phyloP scores from a whole-genome alignment of 495 filamentous ascomycete genomes.

The Penicillium silybi region DNA sequence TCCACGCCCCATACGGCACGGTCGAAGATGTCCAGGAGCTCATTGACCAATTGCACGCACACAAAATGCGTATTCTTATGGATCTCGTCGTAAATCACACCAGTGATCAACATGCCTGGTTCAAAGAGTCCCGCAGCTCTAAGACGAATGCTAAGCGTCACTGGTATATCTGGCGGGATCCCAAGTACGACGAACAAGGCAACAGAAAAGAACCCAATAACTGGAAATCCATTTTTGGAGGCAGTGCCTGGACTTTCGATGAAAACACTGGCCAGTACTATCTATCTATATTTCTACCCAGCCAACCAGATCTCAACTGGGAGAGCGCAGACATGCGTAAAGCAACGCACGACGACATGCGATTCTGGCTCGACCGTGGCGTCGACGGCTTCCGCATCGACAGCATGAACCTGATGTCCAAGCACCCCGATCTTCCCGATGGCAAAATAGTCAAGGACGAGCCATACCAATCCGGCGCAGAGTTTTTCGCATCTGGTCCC shows the following conservation, averaged over 20 bases:
- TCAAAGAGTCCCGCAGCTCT: slow-evolving; percentile 52
- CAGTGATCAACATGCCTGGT: slow-evolving; percentile 57
- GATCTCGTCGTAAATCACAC: slow-evolving; percentile 52
- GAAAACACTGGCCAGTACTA: slow-evolving; percentile 40
- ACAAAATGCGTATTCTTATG: slow-evolving; percentile 58
- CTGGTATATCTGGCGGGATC: slow-evolving; percentile 60
- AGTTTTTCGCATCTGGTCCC: slow-evolving; percentile 46
- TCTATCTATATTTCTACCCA: slow-evolving; percentile 38
- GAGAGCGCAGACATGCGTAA: slow-evolving; percentile 35
- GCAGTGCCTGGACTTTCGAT: slow-evolving; percentile 42
- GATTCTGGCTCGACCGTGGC: slow-evolving; percentile 46
- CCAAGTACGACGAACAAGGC: slow-evolving; percentile 44
- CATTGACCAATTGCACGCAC: slow-evolving; percentile 36
- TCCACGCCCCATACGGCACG: slow-evolving; percentile 51
- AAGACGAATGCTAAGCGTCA: slow-evolving; percentile 51
- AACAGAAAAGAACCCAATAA: slow-evolving; percentile 55
- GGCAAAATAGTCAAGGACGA: slow-evolving; percentile 12
- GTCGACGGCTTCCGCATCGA: slow-evolving; percentile 47
- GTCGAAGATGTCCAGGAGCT: slow-evolving; percentile 55
- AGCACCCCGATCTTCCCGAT: slow-evolving; percentile 36
- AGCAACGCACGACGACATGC: slow-evolving; percentile 39
- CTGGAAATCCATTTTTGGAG: slow-evolving; percentile 47
- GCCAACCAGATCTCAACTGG: slow-evolving; percentile 48
- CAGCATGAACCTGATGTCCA: slow-evolving; percentile 40
- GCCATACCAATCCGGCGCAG: slow-evolving; percentile 37